phyloP scores from a whole-genome alignment of 805 yeast genomes.

The Starmera caribaea region DNA sequence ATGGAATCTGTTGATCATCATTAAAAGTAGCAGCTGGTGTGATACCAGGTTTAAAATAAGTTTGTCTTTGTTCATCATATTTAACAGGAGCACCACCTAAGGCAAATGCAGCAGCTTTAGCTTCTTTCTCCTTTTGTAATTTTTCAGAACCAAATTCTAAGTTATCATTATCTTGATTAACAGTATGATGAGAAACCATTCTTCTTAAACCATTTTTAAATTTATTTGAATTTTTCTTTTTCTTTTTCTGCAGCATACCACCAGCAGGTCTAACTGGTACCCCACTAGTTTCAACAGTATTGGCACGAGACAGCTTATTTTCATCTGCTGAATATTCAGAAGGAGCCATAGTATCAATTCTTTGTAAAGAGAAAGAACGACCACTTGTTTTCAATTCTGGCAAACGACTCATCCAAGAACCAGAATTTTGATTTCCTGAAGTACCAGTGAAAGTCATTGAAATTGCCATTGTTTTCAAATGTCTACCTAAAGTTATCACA shows the following conservation, averaged over 20 bases:
- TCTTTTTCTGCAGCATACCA: slow-evolving; percentile 46
- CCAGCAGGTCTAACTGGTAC: slow-evolving; percentile 64
- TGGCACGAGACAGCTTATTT: slow-evolving; percentile 21
- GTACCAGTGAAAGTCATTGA: slow-evolving; percentile 81
- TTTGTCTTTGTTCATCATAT: slow-evolving; percentile 9
- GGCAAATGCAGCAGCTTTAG: slow-evolving; percentile 33
- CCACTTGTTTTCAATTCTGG: slow-evolving; percentile 56
- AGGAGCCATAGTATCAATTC: slow-evolving; percentile 62
- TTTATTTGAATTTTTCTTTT: slow-evolving; percentile 23
- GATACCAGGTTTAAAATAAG: slow-evolving; percentile 9
- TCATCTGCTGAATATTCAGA: slow-evolving; percentile 6
- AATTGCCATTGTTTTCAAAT: slow-evolving; percentile 84
- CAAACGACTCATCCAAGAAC: slow-evolving; percentile 77
- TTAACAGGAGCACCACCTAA: slow-evolving; percentile 18
- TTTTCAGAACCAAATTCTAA: slow-evolving; percentile 25
- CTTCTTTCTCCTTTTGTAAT: slow-evolving; percentile 31
- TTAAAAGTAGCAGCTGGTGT: slow-evolving; percentile 15
- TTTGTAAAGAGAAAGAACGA: slow-evolving; percentile 70
- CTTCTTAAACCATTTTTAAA: slow-evolving; percentile 23
- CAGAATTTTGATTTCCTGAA: slow-evolving; percentile 41
- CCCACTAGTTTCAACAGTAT: slow-evolving; percentile 53
- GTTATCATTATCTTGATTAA: slow-evolving; percentile 17
- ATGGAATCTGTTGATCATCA: slow-evolving; percentile 1
- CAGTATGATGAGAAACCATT: slow-evolving; percentile 14
- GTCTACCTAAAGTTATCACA: slow-evolving; percentile 59